Evolutionary conservation across 1,284 basidiomycete species (phyloP), one percentile per base, ranked within the genome.

Genomic region (Tilletia setariae): DNA sequence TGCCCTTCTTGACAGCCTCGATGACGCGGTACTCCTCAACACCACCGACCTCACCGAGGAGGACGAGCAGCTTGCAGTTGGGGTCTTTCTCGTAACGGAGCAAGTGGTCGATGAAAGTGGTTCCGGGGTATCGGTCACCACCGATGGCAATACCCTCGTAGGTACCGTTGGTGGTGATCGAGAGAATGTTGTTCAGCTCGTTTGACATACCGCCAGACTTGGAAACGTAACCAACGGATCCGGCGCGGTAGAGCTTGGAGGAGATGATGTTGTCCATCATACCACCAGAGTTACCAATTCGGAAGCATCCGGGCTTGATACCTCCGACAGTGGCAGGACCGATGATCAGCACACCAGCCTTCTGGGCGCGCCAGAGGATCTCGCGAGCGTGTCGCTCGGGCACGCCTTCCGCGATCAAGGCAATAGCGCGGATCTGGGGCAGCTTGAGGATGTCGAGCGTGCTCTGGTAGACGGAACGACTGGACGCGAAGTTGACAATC

Each of bases 251-350:
- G 74, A 98, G 91, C 88, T 98, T 98, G 75, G 94, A 97, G 16
- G 94, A 86, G 80, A 98, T 94, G 86, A 98, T 95, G 87, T 98
- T 98, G 87, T 98, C 96, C 94, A 98, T 98, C 95, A 98, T 98
- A 88, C 92, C 94, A 87, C 95, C 95, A 74, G 93, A 95, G 89
- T 98, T 98, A 79, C 95, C 95, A 82, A 98, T 98, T 84, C 94
- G 89, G 91, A 98, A 98, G 87, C 95, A 98, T 67, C 96, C 96
- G 72, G 95, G 94, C 87, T 98, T 98, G 88, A 98, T 97, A 80
- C 96, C 96, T 86, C 95, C 95, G 71, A 98, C 95, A 64, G 96
- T 98, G 63, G 95, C 96, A 70, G 96, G 95, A 64, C 96, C 95
- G 74, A 98, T 94, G 86, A 98, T 95, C 82, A 96, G 88, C 68